These are phyloP conservation scores for Isatis lusitanica DNA, from an alignment of 441 rosid species.

Conservation along the genomic window DNA sequence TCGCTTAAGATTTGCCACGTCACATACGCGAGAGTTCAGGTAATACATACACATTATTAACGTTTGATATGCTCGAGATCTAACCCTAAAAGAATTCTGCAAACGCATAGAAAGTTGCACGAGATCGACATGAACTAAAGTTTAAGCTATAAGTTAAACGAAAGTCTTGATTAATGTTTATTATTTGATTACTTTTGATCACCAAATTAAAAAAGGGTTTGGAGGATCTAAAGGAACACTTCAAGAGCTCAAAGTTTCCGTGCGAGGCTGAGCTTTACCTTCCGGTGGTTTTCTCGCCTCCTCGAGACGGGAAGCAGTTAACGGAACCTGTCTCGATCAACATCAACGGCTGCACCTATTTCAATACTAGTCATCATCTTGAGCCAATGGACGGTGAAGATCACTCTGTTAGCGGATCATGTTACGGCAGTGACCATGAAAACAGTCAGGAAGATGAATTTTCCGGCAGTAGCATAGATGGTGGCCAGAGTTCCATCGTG, in stretches of 20 bases:
- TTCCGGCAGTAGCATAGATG: slow-evolving; percentile 20
- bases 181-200: not conserved
- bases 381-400: slow-evolving; percentile 28
- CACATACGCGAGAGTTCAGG: slow-evolving; percentile 95
- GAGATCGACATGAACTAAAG: not conserved
- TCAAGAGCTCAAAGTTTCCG: slow-evolving; percentile 92
- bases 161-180: not conserved
- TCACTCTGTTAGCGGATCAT: slow-evolving; percentile 19
- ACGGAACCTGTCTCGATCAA: slow-evolving; percentile 69
- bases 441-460: slow-evolving; percentile 29
- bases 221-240: slow-evolving; percentile 83
- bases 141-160: not conserved
- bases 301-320: slow-evolving; percentile 72
- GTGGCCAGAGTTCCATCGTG: not conserved
- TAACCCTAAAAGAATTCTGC: not conserved
- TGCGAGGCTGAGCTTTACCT: slow-evolving; percentile 77
- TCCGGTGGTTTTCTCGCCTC: slow-evolving; percentile 84
- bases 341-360: slow-evolving; percentile 31
- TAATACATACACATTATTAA: slow-evolving; percentile 25
- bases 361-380: slow-evolving; percentile 13
- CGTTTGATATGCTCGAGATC: not conserved
- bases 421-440: slow-evolving; percentile 28
- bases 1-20: slow-evolving; percentile 91
- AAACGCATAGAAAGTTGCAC: not conserved
- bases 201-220: slow-evolving; percentile 62